Percentiles rank a stretch among this genome's conserved stretches.
Evolutionary conservation across 257 asterid genomes (phyloP).

Genomic region (Verbena officinalis): DNA sequence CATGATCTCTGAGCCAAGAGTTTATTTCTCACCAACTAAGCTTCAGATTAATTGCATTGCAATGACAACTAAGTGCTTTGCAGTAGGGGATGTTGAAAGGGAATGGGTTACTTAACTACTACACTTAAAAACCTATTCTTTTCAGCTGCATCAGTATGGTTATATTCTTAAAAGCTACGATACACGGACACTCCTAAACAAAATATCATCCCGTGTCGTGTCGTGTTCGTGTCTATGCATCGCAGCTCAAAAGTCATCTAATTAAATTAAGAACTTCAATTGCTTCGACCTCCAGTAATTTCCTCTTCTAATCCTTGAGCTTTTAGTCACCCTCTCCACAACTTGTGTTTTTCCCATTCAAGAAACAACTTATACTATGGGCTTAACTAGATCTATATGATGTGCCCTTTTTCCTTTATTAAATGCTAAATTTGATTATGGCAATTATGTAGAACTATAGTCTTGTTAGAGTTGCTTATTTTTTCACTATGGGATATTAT

Average conservation of each 20-base stretch:
- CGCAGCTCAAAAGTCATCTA: too few relatives aligned
- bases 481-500: neutral
- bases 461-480: too few relatives aligned
- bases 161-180: neutral
- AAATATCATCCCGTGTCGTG: too few relatives aligned
- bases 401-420: neutral
- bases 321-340: too few relatives aligned
- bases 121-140: neutral
- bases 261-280: neutral
- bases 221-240: too few relatives aligned
- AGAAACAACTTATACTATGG: neutral
- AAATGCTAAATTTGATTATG: neutral
- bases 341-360: neutral
- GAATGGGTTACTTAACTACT: neutral
- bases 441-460: neutral
- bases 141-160: slow-evolving; percentile 13
- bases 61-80: slow-evolving; percentile 2
- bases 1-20: slow-evolving; percentile 4
- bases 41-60: slow-evolving; percentile 17
- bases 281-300: neutral
- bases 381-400: neutral
- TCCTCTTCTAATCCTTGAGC: neutral
- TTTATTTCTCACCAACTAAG: slow-evolving; percentile 6
- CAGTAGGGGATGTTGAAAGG: neutral
- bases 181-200: too few relatives aligned